These are phyloP conservation scores for Psilocybe cubensis DNA, from an alignment of 768 basidiomycete genomes.

Conservation along the genomic window DNA sequence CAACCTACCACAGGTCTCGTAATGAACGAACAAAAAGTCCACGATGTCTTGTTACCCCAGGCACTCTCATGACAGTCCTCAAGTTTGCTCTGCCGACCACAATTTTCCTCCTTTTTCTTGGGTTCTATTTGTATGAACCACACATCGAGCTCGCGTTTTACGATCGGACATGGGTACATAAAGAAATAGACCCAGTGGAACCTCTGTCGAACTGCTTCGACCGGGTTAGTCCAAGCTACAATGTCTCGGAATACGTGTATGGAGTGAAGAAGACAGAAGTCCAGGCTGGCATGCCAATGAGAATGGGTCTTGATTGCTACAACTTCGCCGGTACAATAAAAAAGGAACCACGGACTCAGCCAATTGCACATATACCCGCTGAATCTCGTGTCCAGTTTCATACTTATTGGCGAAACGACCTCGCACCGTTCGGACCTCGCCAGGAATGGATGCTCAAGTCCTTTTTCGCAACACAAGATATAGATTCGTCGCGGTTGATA, in stretches of 20 bases:
- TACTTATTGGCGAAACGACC: conserved; percentile 93
- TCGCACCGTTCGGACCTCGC: conserved; percentile 76
- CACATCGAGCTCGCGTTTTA: conserved; percentile 88
- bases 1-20: conserved; percentile 29
- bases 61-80: conserved; percentile 40
- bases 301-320: conserved; percentile 88
- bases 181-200: conserved; percentile 67
- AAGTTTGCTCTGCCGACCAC: conserved; percentile 46
- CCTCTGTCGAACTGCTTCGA: conserved; percentile 81
- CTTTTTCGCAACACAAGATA: conserved; percentile 91
- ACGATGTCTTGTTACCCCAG: conserved; percentile 34
- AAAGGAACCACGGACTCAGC: conserved; percentile 15
- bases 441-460: conserved; percentile 93
- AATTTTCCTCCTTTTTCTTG: conserved; percentile 45
- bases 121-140: conserved; percentile 70
- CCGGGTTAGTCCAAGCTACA: conserved; percentile 67
- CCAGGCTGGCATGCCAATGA: conserved; percentile 80
- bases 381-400: conserved; percentile 73
- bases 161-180: conserved; percentile 71
- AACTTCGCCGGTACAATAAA: conserved; percentile 88
- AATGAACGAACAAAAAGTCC: conserved; percentile 21
- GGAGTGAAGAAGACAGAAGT: conserved; percentile 70
- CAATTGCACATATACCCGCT: conserved; percentile 24
- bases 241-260: conserved; percentile 65
- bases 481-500: conserved; percentile 63